Percentiles rank a stretch among this genome's conserved stretches.
These are phyloP conservation scores for Nyctanthes arbortristis DNA, from an alignment of 257 asterid species.

Conservation along the genomic window DNA sequence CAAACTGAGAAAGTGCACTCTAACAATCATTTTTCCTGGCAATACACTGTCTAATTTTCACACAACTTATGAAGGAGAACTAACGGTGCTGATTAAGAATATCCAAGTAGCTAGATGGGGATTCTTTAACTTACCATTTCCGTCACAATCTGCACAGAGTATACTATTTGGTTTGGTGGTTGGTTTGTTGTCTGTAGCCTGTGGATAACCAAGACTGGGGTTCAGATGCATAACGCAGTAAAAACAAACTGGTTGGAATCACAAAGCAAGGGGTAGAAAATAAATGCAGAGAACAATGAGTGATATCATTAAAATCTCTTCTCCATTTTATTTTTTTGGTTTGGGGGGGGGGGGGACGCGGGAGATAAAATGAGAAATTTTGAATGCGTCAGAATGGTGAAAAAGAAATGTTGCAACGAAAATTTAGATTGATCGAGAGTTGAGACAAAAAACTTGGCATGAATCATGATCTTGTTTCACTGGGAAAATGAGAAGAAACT, in stretches of 20 bases:
- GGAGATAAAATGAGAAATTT: too few species aligned
- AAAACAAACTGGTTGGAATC: background rate
- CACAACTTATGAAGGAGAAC: background rate
- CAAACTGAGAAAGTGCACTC: background rate
- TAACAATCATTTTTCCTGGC: background rate
- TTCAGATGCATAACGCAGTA: background rate
- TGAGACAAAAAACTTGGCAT: too few species aligned
- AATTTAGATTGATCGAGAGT: too few species aligned
- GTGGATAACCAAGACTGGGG: constrained; percentile 21
- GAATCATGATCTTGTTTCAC: too few species aligned
- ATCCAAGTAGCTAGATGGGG: background rate
- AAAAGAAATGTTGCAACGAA: too few species aligned
- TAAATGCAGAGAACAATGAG: background rate
- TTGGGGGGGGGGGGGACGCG: too few species aligned
- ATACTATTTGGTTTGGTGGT: constrained; percentile 41
- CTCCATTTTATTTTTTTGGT: too few species aligned
- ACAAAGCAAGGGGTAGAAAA: background rate
- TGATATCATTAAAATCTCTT: too few species aligned
- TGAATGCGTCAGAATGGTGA: too few species aligned
- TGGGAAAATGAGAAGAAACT: too few species aligned
- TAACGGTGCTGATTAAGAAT: background rate
- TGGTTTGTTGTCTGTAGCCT: constrained; percentile 39
- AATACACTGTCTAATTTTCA: background rate
- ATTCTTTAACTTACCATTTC: constrained; percentile 44
- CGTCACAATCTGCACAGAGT: constrained; percentile 56